A percentile compares a stretch with the other conserved stretches of the same genome.
Conservation (phyloP, 2,329 filamentous ascomycete genomes). For the Torrubiella hemipterigena region DNA sequence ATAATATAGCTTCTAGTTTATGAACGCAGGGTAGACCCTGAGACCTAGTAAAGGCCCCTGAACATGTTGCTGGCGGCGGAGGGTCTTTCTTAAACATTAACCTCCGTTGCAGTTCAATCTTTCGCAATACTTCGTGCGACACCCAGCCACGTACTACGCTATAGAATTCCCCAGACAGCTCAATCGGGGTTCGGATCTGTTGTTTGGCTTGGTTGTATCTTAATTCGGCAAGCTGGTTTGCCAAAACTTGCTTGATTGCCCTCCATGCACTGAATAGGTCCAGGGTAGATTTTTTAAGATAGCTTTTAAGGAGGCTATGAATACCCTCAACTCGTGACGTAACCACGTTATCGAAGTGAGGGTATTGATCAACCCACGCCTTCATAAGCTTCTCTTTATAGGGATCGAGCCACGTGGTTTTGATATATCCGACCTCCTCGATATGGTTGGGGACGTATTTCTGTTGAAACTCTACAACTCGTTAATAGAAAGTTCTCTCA, state of each 20-base stretch:
- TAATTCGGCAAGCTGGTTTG: conserved; percentile 10
- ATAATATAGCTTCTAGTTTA: conserved; percentile 4
- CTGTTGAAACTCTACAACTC: conserved; percentile 7
- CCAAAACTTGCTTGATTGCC: conserved; percentile 8
- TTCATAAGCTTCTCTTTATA: conserved; percentile 11
- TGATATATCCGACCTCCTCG: conserved; percentile 9
- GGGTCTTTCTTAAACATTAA: conserved; percentile 3
- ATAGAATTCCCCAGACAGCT: conserved; percentile 8
- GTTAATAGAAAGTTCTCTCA: conserved; percentile 7
- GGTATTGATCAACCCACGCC: conserved; percentile 9
- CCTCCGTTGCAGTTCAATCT: conserved; percentile 9
- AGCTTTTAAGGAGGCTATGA: conserved; percentile 7
- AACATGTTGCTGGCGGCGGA: conserved; percentile 5
- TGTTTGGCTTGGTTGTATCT: conserved; percentile 7
- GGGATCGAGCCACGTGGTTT: conserved; percentile 7
- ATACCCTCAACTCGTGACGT: conserved; percentile 9
- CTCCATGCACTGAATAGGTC: conserved; percentile 11
- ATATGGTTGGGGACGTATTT: conserved; percentile 7
- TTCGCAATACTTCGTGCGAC: conserved; percentile 7
- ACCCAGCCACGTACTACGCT: conserved; percentile 8
- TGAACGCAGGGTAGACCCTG: conserved; percentile 6
- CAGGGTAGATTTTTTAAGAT: conserved; percentile 7
- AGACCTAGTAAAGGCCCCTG: conserved; percentile 6
- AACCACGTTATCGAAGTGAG: conserved; percentile 9
- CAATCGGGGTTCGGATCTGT: conserved; percentile 7